Evolutionary conservation across 352 stramenopile genomes (phyloP), one percentile per base, ranked within the genome.

Genomic region (Globisporangium nodosum): DNA sequence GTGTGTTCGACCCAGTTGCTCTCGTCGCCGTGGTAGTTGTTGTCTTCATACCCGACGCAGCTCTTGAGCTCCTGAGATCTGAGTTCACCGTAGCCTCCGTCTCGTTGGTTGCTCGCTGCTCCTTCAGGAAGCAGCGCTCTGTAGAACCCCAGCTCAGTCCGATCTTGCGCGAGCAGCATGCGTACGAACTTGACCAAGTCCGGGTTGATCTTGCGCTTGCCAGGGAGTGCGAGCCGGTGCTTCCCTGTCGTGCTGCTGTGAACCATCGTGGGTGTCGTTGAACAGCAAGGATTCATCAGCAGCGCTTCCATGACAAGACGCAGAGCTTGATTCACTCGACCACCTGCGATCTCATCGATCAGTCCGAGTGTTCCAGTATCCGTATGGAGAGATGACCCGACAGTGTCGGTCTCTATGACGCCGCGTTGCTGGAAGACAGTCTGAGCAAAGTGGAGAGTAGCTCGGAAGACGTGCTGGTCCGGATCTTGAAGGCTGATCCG

Each of bases 141-240:
- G 18, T 79, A 66, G 37, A 86, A 74, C 30, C 52, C 70, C 2
- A 30, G 33, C 0, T 51, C 43, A 0, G 71, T 86, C 20, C 45
- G 24, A 37, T 68, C 47, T 56, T 86, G 78, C 1, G 54, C 24
- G 5, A 81, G 9, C 7, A 88, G 43, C 40, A 80, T 31, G 0
- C 70, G 71, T n/a, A 85, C 50, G 40, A 76, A 78, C 33, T 59
- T 52, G 5, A 86, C 51, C 3, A 86, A 68, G 1, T 58, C 54
- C 3, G 66, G 62, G 49, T 77, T 66, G 18, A 85, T 69, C 6
- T 58, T 58, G 2, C 31, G 63, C 33, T 55, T 54, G 20, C 27
- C 30, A 18, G 27, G 37, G 11, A 2, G 2, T 43, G 18, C 15
- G 21, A 12, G 15, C 50, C n/a, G 45, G 1, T 13, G 15, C 0